Evolutionary conservation across 2,329 filamentous ascomycete species (phyloP), one percentile per base, ranked within the genome.

Genomic region (Mollisiaceae sp.): DNA sequence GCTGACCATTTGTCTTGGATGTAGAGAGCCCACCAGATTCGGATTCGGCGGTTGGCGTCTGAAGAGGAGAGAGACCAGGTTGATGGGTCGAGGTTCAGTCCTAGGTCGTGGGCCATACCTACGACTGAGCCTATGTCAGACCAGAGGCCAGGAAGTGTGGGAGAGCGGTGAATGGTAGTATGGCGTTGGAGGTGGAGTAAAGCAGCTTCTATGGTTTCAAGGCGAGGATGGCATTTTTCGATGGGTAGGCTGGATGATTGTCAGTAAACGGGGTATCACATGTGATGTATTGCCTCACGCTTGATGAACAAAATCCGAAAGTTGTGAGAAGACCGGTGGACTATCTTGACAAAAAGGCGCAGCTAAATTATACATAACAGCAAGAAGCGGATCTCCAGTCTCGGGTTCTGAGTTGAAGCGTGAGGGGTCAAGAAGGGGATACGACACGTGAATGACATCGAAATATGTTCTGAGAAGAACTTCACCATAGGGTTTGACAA

Each of bases 1-100:
- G 85, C 82, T 1, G 83, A 82, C 85, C 84, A 89, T 71, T 85
- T 86, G 66, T 90, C 88, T 72, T 89, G 86, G 79, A 88, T 86
- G 68, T 84, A 90, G 0, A 89, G 75, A 2, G 83, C 86, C 87
- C 88, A 90, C 1, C 85, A 87, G 1, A 90, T 77, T 18, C 88
- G 79, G 68, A 86, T 83, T 8, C 88, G 80, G 12, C 75, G 70
- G 22, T 70, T 69, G 14, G 66, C 62, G 56, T 77, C 74, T 47
- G 71, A 68, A 8, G 64, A 69, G 0, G 74, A 69, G 18, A 77
- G 69, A 14, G 67, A 66, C 75, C 75, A 76, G 41, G 55, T 61
- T 9, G 69, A 57, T 0, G 74, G 72, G 50, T 73, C 69, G 32
- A 74, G 64, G 45, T 76, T 75, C 8, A 76, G 71, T 0, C 73